These are phyloP conservation scores for Claviceps sp. DNA, from an alignment of 2,329 filamentous ascomycete species.

Conservation along the genomic window DNA sequence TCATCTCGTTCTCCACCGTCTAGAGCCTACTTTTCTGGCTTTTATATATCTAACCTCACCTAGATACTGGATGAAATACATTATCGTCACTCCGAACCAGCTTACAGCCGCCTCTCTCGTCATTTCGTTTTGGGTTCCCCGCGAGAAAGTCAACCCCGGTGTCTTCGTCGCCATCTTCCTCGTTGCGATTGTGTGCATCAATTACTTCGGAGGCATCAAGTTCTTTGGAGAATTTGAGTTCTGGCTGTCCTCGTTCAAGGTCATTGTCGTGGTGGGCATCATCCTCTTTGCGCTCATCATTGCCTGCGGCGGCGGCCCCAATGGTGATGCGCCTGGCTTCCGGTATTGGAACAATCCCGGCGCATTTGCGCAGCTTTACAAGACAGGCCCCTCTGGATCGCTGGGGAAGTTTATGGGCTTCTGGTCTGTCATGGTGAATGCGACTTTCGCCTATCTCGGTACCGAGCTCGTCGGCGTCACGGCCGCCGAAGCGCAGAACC, in stretches of 20 bases:
- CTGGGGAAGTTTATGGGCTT: slow-evolving; percentile 45
- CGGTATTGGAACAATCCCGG: slow-evolving; percentile 53
- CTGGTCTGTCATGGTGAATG: slow-evolving; percentile 62
- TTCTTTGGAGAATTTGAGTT: slow-evolving; percentile 56
- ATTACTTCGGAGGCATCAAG: slow-evolving; percentile 46
- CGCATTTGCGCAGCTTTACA: slow-evolving; percentile 20
- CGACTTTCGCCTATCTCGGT: slow-evolving; percentile 67
- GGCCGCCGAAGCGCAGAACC: slow-evolving; percentile 68
- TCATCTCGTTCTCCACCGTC: not conserved
- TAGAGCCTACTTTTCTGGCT: not conserved
- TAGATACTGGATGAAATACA: slow-evolving; percentile 61
- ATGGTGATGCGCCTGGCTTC: slow-evolving; percentile 49
- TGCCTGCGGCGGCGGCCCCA: slow-evolving; percentile 51
- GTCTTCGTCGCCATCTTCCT: slow-evolving; percentile 67
- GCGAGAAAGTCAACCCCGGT: slow-evolving; percentile 57
- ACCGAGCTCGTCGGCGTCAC: slow-evolving; percentile 69
- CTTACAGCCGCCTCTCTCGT: slow-evolving; percentile 68
- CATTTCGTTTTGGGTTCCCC: slow-evolving; percentile 61
- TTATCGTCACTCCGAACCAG: slow-evolving; percentile 77
- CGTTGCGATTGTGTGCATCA: slow-evolving; percentile 48
- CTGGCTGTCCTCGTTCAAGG: slow-evolving; percentile 53
- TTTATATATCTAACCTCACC: too few species aligned
- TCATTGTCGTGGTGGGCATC: slow-evolving; percentile 50
- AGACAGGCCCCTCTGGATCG: slow-evolving; percentile 9
- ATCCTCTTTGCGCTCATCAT: slow-evolving; percentile 53